phyloP scores from a whole-genome alignment of 768 basidiomycete genomes.

The Leucocoprinus leucothites region DNA sequence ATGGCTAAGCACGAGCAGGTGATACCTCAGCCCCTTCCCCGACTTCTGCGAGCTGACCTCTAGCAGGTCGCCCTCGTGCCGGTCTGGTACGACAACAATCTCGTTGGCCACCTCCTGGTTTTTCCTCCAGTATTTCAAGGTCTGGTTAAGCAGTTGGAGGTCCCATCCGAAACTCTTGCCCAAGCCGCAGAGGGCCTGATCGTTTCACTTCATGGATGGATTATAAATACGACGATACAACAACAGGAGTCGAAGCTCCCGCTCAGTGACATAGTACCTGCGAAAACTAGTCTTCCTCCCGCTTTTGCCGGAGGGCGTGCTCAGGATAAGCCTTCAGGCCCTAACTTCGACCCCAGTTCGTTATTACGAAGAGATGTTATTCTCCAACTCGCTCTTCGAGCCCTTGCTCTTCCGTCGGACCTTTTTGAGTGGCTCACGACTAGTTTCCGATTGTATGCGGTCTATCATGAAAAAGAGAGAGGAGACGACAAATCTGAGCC shows the following conservation, averaged over 20 bases:
- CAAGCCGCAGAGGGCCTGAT: constrained; percentile 1
- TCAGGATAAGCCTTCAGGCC: neutral
- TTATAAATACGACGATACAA: neutral
- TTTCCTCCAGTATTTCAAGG: constrained; percentile 16
- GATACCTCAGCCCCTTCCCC: constrained; percentile 11
- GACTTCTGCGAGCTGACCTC: neutral
- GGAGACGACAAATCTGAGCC: constrained; percentile 28
- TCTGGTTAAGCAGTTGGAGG: constrained; percentile 36
- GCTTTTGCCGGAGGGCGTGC: neutral
- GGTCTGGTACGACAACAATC: constrained; percentile 40
- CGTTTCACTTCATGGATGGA: constrained; percentile 10
- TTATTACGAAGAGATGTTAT: neutral
- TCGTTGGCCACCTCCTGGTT: constrained; percentile 54
- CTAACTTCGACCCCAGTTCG: neutral
- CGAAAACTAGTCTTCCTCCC: neutral
- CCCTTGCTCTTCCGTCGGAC: constrained; percentile 45
- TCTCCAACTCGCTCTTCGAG: constrained; percentile 38
- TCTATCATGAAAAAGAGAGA: constrained; percentile 45
- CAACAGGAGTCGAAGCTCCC: constrained; percentile 7
- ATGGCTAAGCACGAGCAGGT: constrained; percentile 50
- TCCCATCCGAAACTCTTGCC: constrained; percentile 31
- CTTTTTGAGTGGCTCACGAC: constrained; percentile 45
- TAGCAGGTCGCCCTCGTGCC: constrained; percentile 49
- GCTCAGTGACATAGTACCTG: constrained; percentile 4
- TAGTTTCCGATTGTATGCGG: constrained; percentile 30